Evolutionary conservation across 495 filamentous ascomycete genomes (phyloP).

Genomic region (Penicillium pancosmium): DNA sequence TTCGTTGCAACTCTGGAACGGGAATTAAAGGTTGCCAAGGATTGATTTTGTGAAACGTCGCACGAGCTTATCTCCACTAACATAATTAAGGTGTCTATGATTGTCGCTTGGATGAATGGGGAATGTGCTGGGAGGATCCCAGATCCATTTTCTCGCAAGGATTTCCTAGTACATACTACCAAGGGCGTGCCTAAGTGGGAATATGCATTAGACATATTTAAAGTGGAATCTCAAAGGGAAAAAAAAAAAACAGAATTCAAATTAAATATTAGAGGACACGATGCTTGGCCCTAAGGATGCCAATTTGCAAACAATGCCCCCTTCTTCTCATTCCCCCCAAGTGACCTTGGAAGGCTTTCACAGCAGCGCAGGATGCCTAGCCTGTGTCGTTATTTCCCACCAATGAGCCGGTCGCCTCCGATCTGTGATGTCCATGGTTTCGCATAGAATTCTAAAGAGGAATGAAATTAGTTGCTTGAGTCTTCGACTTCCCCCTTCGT

Average conservation of each 20-base stretch:
- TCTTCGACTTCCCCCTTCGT: not conserved
- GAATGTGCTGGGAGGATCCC: slow-evolving; percentile 20
- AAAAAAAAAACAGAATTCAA: not conserved
- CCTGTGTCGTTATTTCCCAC: slow-evolving; percentile 12
- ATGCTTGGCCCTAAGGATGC: slow-evolving; percentile 1
- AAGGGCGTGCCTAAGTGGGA: not conserved
- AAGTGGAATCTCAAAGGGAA: not conserved
- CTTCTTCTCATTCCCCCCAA: not conserved
- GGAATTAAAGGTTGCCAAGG: slow-evolving; percentile 36
- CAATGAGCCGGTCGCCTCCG: slow-evolving; percentile 8
- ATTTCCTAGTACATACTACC: not conserved
- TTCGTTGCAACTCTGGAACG: slow-evolving; percentile 25
- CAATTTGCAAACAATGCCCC: slow-evolving; percentile 1
- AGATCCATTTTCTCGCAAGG: not conserved
- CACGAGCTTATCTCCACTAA: slow-evolving; percentile 52
- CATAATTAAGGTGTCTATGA: slow-evolving; percentile 38
- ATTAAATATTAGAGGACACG: not conserved
- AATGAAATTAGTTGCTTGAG: no score
- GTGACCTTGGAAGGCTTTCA: not conserved
- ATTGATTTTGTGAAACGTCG: slow-evolving; percentile 43
- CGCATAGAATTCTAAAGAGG: not conserved
- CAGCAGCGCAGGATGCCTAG: slow-evolving; percentile 9
- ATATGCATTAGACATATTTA: not conserved
- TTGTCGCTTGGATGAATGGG: slow-evolving; percentile 16
- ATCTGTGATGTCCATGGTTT: not conserved